phyloP scores from a whole-genome alignment of 2,329 filamentous ascomycete genomes.

The Beauveria australis region DNA sequence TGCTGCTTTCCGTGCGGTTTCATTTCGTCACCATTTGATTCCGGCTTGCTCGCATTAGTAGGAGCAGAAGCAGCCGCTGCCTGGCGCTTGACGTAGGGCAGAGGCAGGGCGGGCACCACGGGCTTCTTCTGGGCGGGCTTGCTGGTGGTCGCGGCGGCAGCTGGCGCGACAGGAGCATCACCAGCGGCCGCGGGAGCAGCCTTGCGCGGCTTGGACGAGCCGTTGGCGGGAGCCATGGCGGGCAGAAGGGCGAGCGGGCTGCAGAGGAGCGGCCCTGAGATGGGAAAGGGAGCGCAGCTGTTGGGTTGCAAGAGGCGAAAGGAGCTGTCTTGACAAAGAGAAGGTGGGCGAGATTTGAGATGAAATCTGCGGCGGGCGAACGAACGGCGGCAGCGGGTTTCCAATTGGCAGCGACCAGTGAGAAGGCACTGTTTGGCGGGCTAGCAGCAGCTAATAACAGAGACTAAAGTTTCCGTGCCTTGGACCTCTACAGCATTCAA shows the following conservation, averaged over 20 bases:
- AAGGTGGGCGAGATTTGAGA: slow-evolving; percentile 1
- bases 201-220: slow-evolving; percentile 25
- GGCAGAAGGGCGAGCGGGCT: slow-evolving; percentile 9
- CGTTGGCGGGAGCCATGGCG: slow-evolving; percentile 18
- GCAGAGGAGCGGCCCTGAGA: slow-evolving; percentile 7
- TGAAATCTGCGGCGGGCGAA: slow-evolving; percentile 7
- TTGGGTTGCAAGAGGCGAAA: neutral
- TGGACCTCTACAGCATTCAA: neutral
- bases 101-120: slow-evolving; percentile 30
- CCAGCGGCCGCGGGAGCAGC: slow-evolving; percentile 14
- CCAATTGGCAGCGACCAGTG: neutral
- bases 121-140: slow-evolving; percentile 21
- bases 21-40: neutral
- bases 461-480: neutral
- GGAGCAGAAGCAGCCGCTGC: slow-evolving; percentile 20
- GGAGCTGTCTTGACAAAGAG: neutral
- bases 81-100: slow-evolving; percentile 31
- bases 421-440: neutral
- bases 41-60: slow-evolving; percentile 14
- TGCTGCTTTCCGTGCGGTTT: neutral
- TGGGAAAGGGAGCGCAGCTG: slow-evolving; percentile 2
- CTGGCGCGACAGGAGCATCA: slow-evolving; percentile 6
- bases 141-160: slow-evolving; percentile 5
- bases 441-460: neutral
- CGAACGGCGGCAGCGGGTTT: neutral